A percentile compares a stretch with the other conserved stretches of the same genome.
Evolutionary conservation across 805 yeast genomes (phyloP).

Genomic region (Candida patagonica): DNA sequence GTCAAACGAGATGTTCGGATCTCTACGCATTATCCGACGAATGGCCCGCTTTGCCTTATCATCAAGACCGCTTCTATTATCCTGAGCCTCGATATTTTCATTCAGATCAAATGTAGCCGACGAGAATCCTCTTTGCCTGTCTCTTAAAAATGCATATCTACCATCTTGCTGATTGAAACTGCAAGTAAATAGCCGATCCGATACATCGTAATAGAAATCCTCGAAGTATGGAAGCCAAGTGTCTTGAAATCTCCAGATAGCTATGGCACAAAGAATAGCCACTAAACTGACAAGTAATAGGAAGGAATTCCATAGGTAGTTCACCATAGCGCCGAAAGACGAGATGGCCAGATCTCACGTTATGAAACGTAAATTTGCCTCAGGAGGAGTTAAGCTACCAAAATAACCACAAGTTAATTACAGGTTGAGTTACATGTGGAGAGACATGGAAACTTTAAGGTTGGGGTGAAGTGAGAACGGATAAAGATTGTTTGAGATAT

Average conservation of each 20-base stretch:
- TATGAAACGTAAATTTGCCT: too few species aligned
- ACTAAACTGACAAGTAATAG: background rate
- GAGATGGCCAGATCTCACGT: too few species aligned
- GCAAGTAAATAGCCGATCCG: background rate
- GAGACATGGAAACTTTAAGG: too few species aligned
- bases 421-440: too few species aligned
- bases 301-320: conserved; percentile 2
- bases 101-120: conserved; percentile 51
- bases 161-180: background rate
- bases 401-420: too few species aligned
- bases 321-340: background rate
- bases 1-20: conserved; percentile 46
- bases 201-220: conserved; percentile 2
- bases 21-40: conserved; percentile 42
- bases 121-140: conserved; percentile 47
- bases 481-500: too few species aligned
- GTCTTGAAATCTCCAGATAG: background rate
- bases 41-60: conserved; percentile 44
- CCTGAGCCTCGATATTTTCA: conserved; percentile 38
- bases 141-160: conserved; percentile 33
- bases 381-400: too few species aligned
- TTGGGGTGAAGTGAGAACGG: too few species aligned
- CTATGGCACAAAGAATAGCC: background rate
- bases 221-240: background rate
- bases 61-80: conserved; percentile 54